Base-by-base conservation (phyloP, 2,329 filamentous ascomycete species). In the Didymella keratinophila region DNA sequence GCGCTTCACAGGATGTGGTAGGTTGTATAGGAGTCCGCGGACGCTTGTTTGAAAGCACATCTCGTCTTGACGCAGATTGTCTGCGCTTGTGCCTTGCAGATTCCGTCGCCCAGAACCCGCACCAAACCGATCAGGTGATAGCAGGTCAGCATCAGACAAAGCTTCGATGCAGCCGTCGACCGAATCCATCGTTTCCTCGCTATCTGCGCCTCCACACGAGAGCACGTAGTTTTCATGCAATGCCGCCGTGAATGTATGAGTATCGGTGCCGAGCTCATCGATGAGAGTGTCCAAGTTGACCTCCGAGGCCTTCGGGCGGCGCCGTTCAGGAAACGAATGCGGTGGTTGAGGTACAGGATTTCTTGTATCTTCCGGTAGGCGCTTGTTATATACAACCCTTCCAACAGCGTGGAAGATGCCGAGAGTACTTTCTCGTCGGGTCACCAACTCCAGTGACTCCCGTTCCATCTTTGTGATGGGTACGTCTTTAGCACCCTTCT, bases 401-500 rank as follows among this genome's bases (percentile, higher is more conserved):
- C 94, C 95, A 12, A 98, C 91, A 0, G 95, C 93, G 75, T 99
- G 95, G 71, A 99, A 99, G 49, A 99, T 92, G 1, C 94, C 95
- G 2, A 99, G 81, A 62, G 89, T 97, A 16, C 91, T 89, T 78
- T 98, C 95, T 55, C 95, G 86, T 70, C 93, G 92, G 0, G 91
- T 92, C 21, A 98, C 86, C 58, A 95, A 81, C 70, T 92, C 87
- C 10, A 98, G 78, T 5, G 88, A 93, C 62, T 96, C 89, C 58
- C 86, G 82, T 75, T 98, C 95, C 70, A 89, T 88, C 60, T 85
- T 84, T 0, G 93, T 97, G 57, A 96, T 77, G 9, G 86, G 81
- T 20, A 78, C 76, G 44, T 86, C 85, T 65, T 85, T 86, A 25
- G 80, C 77, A 1, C 81, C 79, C 64, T 86, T 89, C 72, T 75